Evolutionary conservation across 2,329 filamentous ascomycete genomes (phyloP).

Genomic region (Pseudonectria foliicola): DNA sequence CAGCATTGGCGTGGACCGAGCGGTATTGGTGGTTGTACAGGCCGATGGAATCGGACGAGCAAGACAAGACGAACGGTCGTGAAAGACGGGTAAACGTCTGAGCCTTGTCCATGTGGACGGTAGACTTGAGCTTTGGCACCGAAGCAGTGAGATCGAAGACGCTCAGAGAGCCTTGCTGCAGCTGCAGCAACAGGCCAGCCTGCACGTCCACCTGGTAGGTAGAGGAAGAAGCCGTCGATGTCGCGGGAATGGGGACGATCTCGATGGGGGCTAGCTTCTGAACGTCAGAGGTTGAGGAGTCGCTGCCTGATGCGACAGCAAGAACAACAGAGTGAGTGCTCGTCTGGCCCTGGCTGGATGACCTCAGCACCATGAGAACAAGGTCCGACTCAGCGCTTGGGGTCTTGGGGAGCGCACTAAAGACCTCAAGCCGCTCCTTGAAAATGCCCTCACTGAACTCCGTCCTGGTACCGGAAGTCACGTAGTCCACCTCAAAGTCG

Average conservation of each 20-base stretch:
- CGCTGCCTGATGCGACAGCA: conserved; percentile 22
- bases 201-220: conserved; percentile 53
- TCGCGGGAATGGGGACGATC: conserved; percentile 29
- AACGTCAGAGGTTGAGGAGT: conserved; percentile 18
- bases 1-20: conserved; percentile 47
- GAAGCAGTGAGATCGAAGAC: conserved; percentile 59
- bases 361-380: conserved; percentile 43
- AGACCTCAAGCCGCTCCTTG: conserved; percentile 45
- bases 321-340: conserved; percentile 27
- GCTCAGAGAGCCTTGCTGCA: conserved; percentile 45
- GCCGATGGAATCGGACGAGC: conserved; percentile 48
- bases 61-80: conserved; percentile 56
- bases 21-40: conserved; percentile 65
- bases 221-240: conserved; percentile 13
- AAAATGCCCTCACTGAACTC: conserved; percentile 50
- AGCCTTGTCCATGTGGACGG: conserved; percentile 42
- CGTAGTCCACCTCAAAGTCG: conserved; percentile 43
- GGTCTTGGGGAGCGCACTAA: conserved; percentile 44
- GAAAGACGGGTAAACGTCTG: conserved; percentile 61
- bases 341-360: conserved; percentile 22
- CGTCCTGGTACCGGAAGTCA: conserved; percentile 35
- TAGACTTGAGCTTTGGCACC: conserved; percentile 53
- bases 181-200: conserved; percentile 56
- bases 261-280: conserved; percentile 34
- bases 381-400: conserved; percentile 43